phyloP scores from a whole-genome alignment of 1,139 yeast species.

The Insectozyma bohioensis region DNA sequence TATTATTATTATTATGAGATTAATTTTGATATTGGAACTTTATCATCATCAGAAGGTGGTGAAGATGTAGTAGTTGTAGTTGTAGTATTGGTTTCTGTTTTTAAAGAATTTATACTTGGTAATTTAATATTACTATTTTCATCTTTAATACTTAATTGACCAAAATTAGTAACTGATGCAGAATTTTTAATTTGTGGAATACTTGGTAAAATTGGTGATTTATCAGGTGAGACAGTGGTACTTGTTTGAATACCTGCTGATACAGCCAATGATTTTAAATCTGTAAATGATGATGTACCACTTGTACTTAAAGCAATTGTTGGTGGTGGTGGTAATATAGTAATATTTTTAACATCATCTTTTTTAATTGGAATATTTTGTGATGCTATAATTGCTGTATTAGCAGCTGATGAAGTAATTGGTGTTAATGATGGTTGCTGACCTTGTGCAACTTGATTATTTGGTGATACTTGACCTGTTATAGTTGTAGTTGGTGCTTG shows the following conservation, averaged over 20 bases:
- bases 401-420: constrained; percentile 15
- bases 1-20: constrained; percentile 11
- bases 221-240: constrained; percentile 10
- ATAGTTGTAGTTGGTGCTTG: constrained; percentile 5
- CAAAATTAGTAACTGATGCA: constrained; percentile 8
- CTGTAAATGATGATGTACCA: constrained; percentile 11
- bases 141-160: constrained; percentile 9
- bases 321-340: constrained; percentile 7
- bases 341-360: constrained; percentile 5
- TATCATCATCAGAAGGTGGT: constrained; percentile 15
- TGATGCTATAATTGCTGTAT: constrained; percentile 15
- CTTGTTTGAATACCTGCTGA: constrained; percentile 1
- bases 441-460: constrained; percentile 1
- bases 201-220: constrained; percentile 14
- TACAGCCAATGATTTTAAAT: constrained; percentile 8
- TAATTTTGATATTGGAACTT: constrained; percentile 16
- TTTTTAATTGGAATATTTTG: constrained; percentile 13
- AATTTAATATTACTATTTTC: constrained; percentile 9
- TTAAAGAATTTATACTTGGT: constrained; percentile 13
- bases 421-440: constrained; percentile 14
- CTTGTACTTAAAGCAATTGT: neutral
- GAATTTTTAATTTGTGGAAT: constrained; percentile 9
- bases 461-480: constrained; percentile 4
- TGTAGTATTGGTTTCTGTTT: constrained; percentile 6
- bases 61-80: too few relatives aligned